Conservation (phyloP, 2,329 filamentous ascomycete genomes). For the Periconia macrospinosa region DNA sequence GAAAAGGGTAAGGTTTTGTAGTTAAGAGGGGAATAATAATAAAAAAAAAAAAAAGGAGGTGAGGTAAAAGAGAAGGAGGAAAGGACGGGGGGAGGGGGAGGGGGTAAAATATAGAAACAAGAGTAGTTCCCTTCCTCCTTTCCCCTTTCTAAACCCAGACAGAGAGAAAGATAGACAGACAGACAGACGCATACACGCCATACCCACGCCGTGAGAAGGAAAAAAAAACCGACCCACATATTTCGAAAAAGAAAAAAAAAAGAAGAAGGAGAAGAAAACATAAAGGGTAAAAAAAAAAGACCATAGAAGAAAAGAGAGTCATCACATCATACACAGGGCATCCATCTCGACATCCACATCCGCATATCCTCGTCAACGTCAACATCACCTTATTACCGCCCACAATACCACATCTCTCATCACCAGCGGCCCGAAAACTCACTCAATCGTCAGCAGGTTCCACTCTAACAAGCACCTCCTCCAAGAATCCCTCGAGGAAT, state of each 20-base stretch:
- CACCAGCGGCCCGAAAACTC: too few relatives aligned
- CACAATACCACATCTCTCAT: background rate
- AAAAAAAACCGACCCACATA: background rate
- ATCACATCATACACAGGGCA: background rate
- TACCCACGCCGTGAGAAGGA: background rate
- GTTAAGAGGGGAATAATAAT: too few relatives aligned
- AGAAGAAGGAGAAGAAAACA: background rate
- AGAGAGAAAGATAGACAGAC: too few relatives aligned
- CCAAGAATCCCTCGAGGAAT: slow-evolving; percentile 87
- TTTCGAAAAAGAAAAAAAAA: background rate
- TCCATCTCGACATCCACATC: too few relatives aligned
- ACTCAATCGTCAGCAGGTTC: slow-evolving; percentile 75
- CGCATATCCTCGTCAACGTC: too few relatives aligned
- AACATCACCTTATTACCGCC: too few relatives aligned
- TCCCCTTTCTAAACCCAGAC: background rate
- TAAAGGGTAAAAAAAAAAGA: background rate
- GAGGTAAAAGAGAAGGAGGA: too few relatives aligned
- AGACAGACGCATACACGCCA: background rate
- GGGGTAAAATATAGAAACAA: too few relatives aligned
- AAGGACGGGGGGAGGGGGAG: too few relatives aligned
- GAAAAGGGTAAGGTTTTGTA: too few relatives aligned
- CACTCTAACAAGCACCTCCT: slow-evolving; percentile 89
- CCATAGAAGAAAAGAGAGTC: background rate
- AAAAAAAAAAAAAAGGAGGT: too few relatives aligned
- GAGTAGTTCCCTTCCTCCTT: too few relatives aligned